Percentiles rank a stretch among this genome's conserved stretches.
Conservation (phyloP, 306 rosid species). For the Argentina anserina region DNA sequence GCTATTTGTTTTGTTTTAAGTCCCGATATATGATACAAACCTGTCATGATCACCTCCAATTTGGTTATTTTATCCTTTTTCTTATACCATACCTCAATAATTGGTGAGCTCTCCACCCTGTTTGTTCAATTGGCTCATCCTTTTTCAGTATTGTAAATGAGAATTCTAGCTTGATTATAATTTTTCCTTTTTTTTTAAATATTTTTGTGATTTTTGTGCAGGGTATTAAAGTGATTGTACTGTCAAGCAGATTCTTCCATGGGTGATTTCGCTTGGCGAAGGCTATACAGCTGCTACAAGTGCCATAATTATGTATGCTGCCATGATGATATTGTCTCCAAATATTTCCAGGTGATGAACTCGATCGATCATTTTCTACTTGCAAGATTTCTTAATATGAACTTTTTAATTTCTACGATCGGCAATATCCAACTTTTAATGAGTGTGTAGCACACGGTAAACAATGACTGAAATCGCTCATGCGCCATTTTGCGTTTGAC, state of each 20-base stretch:
- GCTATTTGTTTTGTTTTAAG: neutral
- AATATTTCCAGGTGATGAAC: conserved; percentile 56
- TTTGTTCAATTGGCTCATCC: conserved; percentile 2
- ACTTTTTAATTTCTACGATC: neutral
- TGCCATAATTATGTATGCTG: conserved; percentile 59
- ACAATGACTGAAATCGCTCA: too few relatives aligned
- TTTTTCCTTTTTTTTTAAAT: conserved; percentile 5
- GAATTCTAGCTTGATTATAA: conserved; percentile 4
- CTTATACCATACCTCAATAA: conserved; percentile 30
- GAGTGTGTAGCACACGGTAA: too few relatives aligned
- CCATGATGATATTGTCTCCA: conserved; percentile 67
- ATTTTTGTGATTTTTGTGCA: conserved; percentile 11
- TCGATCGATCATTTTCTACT: neutral
- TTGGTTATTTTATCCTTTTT: conserved; percentile 27
- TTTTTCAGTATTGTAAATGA: conserved; percentile 2
- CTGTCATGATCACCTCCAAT: conserved; percentile 32
- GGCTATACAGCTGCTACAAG: conserved; percentile 63
- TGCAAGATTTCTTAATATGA: neutral
- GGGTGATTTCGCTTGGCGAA: conserved; percentile 39
- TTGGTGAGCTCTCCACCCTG: conserved; percentile 15
- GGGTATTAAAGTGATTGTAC: conserved; percentile 19
- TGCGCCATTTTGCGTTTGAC: too few relatives aligned
- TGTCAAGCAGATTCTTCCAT: conserved; percentile 31
- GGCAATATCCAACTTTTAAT: neutral
- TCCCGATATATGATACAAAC: neutral